Evolutionary conservation across 2,329 filamentous ascomycete species (phyloP), one percentile per base, ranked within the genome.

Genomic region (Aspergillus costaricaensis): DNA sequence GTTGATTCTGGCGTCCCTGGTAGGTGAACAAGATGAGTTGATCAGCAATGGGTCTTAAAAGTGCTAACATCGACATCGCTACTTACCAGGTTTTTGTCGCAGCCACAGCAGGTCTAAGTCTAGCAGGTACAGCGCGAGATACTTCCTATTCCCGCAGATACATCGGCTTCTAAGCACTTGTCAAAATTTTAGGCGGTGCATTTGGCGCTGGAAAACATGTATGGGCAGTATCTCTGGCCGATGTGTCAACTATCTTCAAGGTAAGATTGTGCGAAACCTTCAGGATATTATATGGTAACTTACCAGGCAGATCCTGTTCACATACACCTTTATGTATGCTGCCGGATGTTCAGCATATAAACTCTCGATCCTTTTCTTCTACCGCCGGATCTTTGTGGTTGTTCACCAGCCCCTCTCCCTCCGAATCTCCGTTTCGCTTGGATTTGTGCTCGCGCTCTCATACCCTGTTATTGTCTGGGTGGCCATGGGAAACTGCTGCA

Each of bases 331-430:
- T 25, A 27, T 68, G 43, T 67, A 68, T 38, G 53, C 62, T 21
- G 48, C 53, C 39, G 53, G 63, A 27, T 59, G 66, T 3, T 60
- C 65, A 21, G 38, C 62, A 1, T 67, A 62, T 49, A 65, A 66
- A 43, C 15, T 65, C 10, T 69, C 65, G 4, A 66, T 70, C n/a
- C 49, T 69, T 3, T 60, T 63, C 39, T 69, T 70, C 59, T 70
- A 70, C 32, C 59, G 62, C 25, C 62, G 68, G 5, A 62, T 70
- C 23, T 68, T 70, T 17, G 21, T 15, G 6, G 14, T 2, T 10
- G 57, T 59, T 14, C 60, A 61, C 21, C 32, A 65, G 56, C 62
- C 59, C 38, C 44, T 60, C 2, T 43, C 30, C 7, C 30, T 65
- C 30, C 58, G 57, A 58, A 39, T 25, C 25, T 21, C 51, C 2